A percentile compares a stretch with the other conserved stretches of the same genome.
These are phyloP conservation scores for Saturnispora saitoi DNA, from an alignment of 805 yeast species.

Conservation along the genomic window DNA sequence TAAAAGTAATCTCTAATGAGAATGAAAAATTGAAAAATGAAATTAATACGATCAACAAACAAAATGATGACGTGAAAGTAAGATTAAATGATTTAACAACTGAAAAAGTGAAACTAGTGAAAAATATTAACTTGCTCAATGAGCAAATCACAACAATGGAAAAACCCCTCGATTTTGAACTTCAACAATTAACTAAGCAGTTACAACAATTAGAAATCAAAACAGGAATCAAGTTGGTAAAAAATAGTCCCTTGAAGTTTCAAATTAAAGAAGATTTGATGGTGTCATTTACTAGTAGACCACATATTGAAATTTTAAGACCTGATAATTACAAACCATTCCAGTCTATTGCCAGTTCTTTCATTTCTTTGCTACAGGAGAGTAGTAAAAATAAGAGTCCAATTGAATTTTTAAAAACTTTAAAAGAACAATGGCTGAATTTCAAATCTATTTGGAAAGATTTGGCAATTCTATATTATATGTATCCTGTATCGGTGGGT, in stretches of 20 bases:
- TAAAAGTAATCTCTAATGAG: background rate
- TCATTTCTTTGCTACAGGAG: background rate
- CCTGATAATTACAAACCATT: constrained; percentile 6
- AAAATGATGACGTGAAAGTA: background rate
- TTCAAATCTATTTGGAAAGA: constrained; percentile 11
- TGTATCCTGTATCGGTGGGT: constrained; percentile 1
- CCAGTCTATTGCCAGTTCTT: background rate
- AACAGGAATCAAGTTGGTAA: background rate
- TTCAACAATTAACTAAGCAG: constrained; percentile 8
- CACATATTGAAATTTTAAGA: background rate
- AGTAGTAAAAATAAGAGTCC: background rate
- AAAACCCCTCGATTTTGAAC: constrained; percentile 16
- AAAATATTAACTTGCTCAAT: constrained; percentile 7
- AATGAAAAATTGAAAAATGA: background rate
- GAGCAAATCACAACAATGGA: background rate
- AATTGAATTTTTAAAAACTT: background rate
- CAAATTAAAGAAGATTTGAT: constrained; percentile 1
- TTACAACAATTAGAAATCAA: constrained; percentile 8
- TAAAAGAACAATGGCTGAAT: constrained; percentile 4
- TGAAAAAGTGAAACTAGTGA: background rate
- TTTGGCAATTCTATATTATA: constrained; percentile 5
- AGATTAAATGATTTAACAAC: constrained; percentile 1
- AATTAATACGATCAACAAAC: background rate
- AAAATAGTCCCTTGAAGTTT: background rate
- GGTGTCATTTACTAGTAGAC: background rate